A percentile compares a stretch with the other conserved stretches of the same genome.
Evolutionary conservation across 176 grass and related monocot species (phyloP).

Genomic region (Guadua angustifolia): DNA sequence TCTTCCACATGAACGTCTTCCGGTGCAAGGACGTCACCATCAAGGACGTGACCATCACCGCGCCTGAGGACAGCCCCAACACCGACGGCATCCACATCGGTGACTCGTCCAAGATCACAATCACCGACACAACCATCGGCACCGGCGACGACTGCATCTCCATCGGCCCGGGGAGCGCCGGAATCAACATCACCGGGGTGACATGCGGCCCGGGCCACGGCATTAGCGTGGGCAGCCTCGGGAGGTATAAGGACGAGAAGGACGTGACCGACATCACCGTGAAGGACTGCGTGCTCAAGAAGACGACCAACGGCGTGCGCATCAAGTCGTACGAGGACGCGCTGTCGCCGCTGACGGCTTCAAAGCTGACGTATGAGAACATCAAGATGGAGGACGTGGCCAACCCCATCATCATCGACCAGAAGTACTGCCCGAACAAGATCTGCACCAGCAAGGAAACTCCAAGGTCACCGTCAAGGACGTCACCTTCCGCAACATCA

Average conservation of each 20-base stretch:
- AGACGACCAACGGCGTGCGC: slow-evolving; percentile 43
- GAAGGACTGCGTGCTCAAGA: slow-evolving; percentile 39
- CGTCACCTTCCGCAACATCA: slow-evolving; percentile 42
- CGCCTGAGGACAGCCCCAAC: slow-evolving; percentile 49
- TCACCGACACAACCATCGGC: slow-evolving; percentile 40
- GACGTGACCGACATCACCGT: slow-evolving; percentile 42
- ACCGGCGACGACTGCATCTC: slow-evolving; percentile 55
- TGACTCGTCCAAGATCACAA: slow-evolving; percentile 30
- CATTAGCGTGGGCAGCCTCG: slow-evolving; percentile 58
- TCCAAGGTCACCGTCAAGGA: slow-evolving; percentile 44
- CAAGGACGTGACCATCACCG: slow-evolving; percentile 34
- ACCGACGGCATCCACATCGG: slow-evolving; percentile 59
- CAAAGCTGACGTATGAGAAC: slow-evolving; percentile 35
- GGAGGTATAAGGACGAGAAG: slow-evolving; percentile 45
- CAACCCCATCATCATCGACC: slow-evolving; percentile 58
- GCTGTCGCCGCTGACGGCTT: not conserved
- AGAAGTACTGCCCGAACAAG: slow-evolving; percentile 51
- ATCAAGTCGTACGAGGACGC: slow-evolving; percentile 51
- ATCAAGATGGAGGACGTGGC: slow-evolving; percentile 48
- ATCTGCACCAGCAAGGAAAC: slow-evolving; percentile 8
- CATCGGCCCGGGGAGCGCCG: slow-evolving; percentile 32
- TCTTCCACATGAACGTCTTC: slow-evolving; percentile 57
- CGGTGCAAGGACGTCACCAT: slow-evolving; percentile 35
- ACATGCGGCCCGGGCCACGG: slow-evolving; percentile 54
- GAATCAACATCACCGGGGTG: slow-evolving; percentile 41